Evolutionary conservation across 2,329 filamentous ascomycete species (phyloP).

Genomic region (Beauveria brongniartii): DNA sequence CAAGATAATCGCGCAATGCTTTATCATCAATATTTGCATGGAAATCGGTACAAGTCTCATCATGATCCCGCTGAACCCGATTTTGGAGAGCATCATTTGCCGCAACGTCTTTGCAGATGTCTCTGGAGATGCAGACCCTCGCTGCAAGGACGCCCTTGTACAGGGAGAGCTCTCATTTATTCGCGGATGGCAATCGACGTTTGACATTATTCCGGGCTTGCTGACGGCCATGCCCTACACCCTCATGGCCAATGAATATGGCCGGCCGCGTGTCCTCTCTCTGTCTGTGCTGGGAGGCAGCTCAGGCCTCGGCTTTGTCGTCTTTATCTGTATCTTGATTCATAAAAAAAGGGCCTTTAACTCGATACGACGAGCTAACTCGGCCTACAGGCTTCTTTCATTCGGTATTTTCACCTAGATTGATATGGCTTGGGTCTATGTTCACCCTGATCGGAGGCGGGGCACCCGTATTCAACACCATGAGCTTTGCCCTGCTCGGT

Average conservation of each 20-base stretch:
- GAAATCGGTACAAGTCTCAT: not conserved
- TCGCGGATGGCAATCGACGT: not conserved
- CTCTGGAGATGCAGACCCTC: not conserved
- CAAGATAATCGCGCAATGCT: not conserved
- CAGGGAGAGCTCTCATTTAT: slow-evolving; percentile 1
- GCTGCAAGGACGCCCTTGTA: not conserved
- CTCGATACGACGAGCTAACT: not conserved
- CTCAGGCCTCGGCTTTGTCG: not conserved
- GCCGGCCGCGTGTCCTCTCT: not conserved
- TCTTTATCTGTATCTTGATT: not conserved
- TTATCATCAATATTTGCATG: not conserved
- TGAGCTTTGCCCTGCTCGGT: not conserved
- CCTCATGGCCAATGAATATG: not conserved
- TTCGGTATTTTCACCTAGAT: not conserved
- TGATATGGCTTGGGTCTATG: not conserved
- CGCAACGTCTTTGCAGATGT: not conserved
- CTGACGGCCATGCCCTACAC: slow-evolving; percentile 4
- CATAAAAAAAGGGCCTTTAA: not conserved
- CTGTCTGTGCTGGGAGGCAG: not conserved
- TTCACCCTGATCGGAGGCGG: not conserved
- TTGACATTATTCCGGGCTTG: not conserved
- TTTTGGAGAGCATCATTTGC: slow-evolving; percentile 3
- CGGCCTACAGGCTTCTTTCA: not conserved
- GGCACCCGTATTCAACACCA: not conserved
- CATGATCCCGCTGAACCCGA: not conserved